Conservation (phyloP, 1,284 basidiomycete species). For the Ganoderma multipileum region DNA sequence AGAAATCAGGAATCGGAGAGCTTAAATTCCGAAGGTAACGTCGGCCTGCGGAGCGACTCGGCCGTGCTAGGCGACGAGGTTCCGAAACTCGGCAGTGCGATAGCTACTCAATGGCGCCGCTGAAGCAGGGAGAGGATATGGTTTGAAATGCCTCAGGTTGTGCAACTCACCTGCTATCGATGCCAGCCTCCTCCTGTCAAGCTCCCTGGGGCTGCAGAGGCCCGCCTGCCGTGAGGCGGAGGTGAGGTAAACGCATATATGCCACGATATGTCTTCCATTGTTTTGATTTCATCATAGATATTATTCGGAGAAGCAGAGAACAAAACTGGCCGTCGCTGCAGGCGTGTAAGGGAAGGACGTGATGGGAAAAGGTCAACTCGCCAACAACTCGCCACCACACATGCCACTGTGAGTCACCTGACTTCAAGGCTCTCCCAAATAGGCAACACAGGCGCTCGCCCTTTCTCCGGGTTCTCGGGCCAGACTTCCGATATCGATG, state of each 20-base stretch:
- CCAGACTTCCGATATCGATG: neutral
- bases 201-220: neutral
- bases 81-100: conserved; percentile 1
- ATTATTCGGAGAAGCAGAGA: neutral
- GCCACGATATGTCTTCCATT: neutral
- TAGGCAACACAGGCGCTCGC: neutral
- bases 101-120: neutral
- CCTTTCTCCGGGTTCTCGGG: neutral
- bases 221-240: neutral
- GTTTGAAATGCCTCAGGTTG: neutral
- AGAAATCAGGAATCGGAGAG: neutral
- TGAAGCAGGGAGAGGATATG: neutral
- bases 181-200: neutral
- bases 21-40: neutral
- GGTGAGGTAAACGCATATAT: neutral
- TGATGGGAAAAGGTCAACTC: neutral
- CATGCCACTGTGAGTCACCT: neutral
- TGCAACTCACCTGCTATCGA: neutral
- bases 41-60: neutral
- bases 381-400: neutral
- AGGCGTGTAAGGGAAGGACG: neutral
- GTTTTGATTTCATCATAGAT: neutral
- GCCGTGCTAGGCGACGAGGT: neutral
- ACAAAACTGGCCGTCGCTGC: neutral
- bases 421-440: neutral